Base-by-base conservation (phyloP, 805 yeast species). In the Zygosaccharomyces bisporus region DNA sequence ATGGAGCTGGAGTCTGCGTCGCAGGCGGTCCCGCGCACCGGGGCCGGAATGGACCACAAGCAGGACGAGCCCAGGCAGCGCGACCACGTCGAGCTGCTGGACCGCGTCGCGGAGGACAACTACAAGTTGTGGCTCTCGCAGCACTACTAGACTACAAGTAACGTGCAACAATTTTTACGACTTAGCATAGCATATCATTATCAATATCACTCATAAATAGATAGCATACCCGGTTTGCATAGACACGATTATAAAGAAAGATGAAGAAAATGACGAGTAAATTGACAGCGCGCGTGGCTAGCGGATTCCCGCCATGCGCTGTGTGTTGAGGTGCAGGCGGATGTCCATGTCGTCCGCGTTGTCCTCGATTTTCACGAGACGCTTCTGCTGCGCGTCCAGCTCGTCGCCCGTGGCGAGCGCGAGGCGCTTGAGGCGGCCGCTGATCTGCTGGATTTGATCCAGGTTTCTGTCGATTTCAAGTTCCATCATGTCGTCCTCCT, bases 401-500 rank as follows among this genome's bases (percentile, higher is more conserved):
- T 91, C 98, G 24, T 76, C 76, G 42, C 87, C 80, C 60, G 87
- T 80, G 3, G 86, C 72, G 45, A 73, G 60, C 2, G 97, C 96
- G 43, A 86, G 72, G 50, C 73, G 76, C 61, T 80, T 83, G 66
- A 91, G 75, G 48, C 89, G 79, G 43, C 74, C 74, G 24, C 95
- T 78, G 46, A 83, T 77, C 32, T 73, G 74, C 9, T 77, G 75
- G 39, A 93, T 84, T 61, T 83, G 87, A 56, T 86, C 90, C 64
- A 91, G 70, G 58, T 93, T 93, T 51, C 76, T 69, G 43, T 89
- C 90, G 54, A 89, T 79, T 64, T 90, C 96, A 50, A 83, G 77
- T 61, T 91, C 98, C 78, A 88, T 78, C 54, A 82, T 93, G 56
- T 89, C 95, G 64, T 93, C 98, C 62, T 91, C 97, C 39, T 81